phyloP scores from a whole-genome alignment of 2,329 filamentous ascomycete species.

The Fusarium verrucosum region DNA sequence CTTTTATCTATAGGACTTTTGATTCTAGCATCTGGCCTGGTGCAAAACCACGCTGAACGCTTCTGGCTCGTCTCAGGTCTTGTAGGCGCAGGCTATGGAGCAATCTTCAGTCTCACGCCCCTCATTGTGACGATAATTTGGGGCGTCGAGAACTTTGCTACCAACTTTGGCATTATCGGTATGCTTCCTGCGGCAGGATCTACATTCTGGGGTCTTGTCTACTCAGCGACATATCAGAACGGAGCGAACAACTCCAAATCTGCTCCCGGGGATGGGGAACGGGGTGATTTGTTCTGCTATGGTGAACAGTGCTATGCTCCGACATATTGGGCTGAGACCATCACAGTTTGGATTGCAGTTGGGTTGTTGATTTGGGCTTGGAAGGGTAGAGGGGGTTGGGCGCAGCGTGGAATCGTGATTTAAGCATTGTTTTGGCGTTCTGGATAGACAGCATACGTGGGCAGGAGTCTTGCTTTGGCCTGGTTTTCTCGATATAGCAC shows the following conservation, averaged over 20 bases:
- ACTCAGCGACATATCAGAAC: constrained; percentile 80
- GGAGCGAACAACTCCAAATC: constrained; percentile 61
- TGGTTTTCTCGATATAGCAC: constrained; percentile 3
- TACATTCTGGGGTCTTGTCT: constrained; percentile 90
- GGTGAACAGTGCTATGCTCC: constrained; percentile 81
- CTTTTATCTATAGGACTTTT: constrained; percentile 80
- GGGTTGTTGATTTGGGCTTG: constrained; percentile 79
- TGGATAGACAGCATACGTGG: constrained; percentile 29
- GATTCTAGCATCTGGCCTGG: constrained; percentile 77
- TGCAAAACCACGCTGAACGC: constrained; percentile 77
- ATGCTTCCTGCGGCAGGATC: constrained; percentile 90
- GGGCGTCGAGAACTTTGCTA: constrained; percentile 98
- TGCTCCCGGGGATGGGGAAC: constrained; percentile 42
- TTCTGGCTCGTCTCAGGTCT: constrained; percentile 88
- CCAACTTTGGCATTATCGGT: constrained; percentile 95
- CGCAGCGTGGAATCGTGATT: constrained; percentile 75
- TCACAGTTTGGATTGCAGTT: constrained; percentile 81
- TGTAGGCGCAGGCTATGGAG: constrained; percentile 91
- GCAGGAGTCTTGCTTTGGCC: neutral
- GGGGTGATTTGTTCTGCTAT: constrained; percentile 74
- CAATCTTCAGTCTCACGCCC: constrained; percentile 86
- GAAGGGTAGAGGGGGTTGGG: constrained; percentile 82
- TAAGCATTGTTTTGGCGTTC: constrained; percentile 44
- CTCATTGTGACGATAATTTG: constrained; percentile 97
- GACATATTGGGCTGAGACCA: constrained; percentile 87